These are phyloP conservation scores for Aureoboletus auriporus DNA, from an alignment of 768 basidiomycete species.

Conservation along the genomic window DNA sequence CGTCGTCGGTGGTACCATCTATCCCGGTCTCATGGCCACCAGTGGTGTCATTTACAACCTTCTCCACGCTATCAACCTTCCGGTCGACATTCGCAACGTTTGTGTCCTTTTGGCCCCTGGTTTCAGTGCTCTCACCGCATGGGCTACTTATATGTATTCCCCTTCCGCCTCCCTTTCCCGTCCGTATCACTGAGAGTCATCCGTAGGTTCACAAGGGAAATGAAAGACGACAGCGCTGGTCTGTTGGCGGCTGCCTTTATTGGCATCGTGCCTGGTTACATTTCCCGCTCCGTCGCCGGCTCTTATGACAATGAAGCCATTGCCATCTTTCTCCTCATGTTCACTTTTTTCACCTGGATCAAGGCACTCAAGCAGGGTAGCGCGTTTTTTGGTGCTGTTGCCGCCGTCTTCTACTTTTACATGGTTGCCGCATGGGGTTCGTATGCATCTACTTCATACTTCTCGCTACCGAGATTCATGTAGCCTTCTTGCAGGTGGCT, in stretches of 20 bases:
- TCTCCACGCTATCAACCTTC: constrained; percentile 83
- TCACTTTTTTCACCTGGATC: constrained; percentile 97
- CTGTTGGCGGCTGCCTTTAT: constrained; percentile 98
- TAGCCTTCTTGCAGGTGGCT: constrained; percentile 60
- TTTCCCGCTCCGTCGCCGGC: constrained; percentile 97
- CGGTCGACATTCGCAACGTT: constrained; percentile 95
- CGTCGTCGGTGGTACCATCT: constrained; percentile 97
- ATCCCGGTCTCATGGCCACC: constrained; percentile 97
- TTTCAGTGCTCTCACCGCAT: constrained; percentile 94
- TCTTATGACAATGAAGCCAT: constrained; percentile 99
- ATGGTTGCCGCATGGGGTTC: constrained; percentile 99
- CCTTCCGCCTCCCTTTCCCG: background rate
- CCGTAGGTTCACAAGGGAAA: constrained; percentile 90
- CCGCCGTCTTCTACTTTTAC: constrained; percentile 98
- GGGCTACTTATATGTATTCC: constrained; percentile 90
- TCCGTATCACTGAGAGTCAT: background rate
- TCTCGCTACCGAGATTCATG: constrained; percentile 5
- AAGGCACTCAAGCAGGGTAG: constrained; percentile 93
- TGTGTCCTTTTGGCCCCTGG: constrained; percentile 97
- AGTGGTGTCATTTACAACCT: constrained; percentile 95
- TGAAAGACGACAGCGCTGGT: constrained; percentile 94
- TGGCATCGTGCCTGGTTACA: constrained; percentile 96
- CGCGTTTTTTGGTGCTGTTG: constrained; percentile 83
- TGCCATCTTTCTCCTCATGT: constrained; percentile 99
- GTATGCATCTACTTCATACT: constrained; percentile 15